Evolutionary conservation across 169 alveolate genomes (phyloP).

Genomic region (Sarcocystis neurona): DNA sequence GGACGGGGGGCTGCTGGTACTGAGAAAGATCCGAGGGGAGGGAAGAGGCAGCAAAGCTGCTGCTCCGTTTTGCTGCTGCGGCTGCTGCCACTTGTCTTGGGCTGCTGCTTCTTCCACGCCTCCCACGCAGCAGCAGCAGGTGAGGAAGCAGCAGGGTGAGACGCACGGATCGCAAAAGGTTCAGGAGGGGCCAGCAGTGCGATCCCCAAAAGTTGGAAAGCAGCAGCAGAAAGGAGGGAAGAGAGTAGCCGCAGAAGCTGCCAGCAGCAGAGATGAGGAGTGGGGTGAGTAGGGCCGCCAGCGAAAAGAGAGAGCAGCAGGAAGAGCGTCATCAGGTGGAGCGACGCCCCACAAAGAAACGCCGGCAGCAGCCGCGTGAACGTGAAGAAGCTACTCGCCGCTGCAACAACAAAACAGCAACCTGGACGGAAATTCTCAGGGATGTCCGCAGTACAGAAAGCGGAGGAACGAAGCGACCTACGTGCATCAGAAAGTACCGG

Average conservation of each 20-base stretch:
- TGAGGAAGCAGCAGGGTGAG: too few species aligned
- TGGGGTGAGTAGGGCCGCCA: slow-evolving; percentile 1
- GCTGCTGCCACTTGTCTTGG: too few species aligned
- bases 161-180: too few species aligned
- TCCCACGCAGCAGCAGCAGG: too few species aligned
- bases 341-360: neutral
- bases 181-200: too few species aligned
- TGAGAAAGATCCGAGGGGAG: neutral
- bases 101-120: too few species aligned
- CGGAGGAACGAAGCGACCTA: too few species aligned
- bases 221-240: neutral
- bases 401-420: neutral
- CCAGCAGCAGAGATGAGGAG: neutral
- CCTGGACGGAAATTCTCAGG: neutral
- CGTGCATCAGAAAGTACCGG: too few species aligned
- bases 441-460: neutral
- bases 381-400: neutral
- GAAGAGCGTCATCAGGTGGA: neutral
- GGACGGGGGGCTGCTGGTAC: neutral
- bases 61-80: too few species aligned
- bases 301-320: neutral
- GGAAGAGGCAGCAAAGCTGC: too few species aligned
- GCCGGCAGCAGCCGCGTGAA: neutral
- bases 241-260: neutral
- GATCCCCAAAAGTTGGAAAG: neutral